phyloP scores from a whole-genome alignment of 805 yeast genomes.

The Hanseniaspora meyeri region DNA sequence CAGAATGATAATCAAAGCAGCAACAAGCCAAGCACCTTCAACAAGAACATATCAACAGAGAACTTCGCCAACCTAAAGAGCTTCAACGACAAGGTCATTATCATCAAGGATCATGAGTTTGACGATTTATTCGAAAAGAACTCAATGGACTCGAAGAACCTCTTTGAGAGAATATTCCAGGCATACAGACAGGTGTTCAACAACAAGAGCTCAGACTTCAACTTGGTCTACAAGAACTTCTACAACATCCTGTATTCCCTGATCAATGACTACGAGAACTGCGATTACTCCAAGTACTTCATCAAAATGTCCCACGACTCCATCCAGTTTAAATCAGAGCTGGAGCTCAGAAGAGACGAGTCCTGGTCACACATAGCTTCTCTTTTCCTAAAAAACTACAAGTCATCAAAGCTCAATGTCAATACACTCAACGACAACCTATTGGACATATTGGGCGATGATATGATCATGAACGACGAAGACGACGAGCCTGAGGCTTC shows the following conservation, averaged over 20 bases:
- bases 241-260: neutral
- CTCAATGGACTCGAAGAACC: neutral
- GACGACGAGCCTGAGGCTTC: neutral
- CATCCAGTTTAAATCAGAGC: slow-evolving; percentile 12
- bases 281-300: slow-evolving; percentile 11
- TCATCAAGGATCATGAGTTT: neutral
- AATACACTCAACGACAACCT: neutral
- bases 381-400: slow-evolving; percentile 1
- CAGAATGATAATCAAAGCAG: neutral
- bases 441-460: neutral
- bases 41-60: neutral
- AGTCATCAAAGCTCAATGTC: neutral
- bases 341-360: slow-evolving; percentile 4
- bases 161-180: neutral
- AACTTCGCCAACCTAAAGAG: neutral
- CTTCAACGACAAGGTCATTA: neutral
- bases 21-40: neutral
- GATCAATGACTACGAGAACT: slow-evolving; percentile 4
- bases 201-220: neutral
- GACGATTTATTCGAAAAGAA: neutral
- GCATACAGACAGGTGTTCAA: neutral
- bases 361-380: neutral
- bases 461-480: neutral
- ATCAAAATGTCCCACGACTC: slow-evolving; percentile 7
- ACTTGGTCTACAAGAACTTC: neutral